A percentile compares a stretch with the other conserved stretches of the same genome.
Evolutionary conservation across 495 filamentous ascomycete species (phyloP).

Genomic region (Penicillium psychrofluorescens): DNA sequence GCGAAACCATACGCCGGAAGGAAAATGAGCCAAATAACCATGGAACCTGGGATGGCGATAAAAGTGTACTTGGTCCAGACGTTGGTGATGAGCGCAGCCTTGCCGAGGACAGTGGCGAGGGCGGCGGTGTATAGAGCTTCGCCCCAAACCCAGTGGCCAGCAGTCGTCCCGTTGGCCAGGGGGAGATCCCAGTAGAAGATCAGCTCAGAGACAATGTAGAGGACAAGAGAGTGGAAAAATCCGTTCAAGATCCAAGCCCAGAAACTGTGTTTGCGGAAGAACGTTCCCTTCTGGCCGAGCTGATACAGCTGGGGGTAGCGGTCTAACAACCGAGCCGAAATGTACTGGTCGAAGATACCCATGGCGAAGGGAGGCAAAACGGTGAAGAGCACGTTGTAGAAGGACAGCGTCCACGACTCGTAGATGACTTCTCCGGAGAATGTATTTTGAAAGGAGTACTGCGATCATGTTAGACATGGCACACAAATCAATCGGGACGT

Average conservation of each 20-base stretch:
- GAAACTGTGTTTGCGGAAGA: constrained; percentile 90
- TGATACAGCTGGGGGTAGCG: constrained; percentile 96
- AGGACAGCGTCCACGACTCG: constrained; percentile 98
- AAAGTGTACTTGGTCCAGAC: constrained; percentile 99
- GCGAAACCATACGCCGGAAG: constrained; percentile 85
- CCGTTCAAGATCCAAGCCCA: constrained; percentile 88
- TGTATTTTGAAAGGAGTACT: constrained; percentile 96
- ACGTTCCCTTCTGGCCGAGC: constrained; percentile 82
- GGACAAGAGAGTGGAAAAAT: constrained; percentile 89
- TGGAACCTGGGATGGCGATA: constrained; percentile 89
- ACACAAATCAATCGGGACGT: background rate
- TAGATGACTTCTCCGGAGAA: constrained; percentile 98
- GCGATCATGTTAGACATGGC: constrained; percentile 24
- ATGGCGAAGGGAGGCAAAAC: constrained; percentile 89
- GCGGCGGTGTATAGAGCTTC: constrained; percentile 85
- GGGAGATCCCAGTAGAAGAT: constrained; percentile 77
- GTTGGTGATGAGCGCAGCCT: constrained; percentile 90
- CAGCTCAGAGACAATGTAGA: constrained; percentile 76
- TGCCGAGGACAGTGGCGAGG: constrained; percentile 86
- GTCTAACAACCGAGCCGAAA: constrained; percentile 91
- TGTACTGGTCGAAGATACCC: constrained; percentile 97
- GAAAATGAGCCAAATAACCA: constrained; percentile 87
- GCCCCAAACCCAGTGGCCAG: constrained; percentile 98
- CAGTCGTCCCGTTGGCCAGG: constrained; percentile 63
- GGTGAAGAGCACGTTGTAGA: constrained; percentile 99